Percentiles rank a stretch among this genome's conserved stretches.
These are phyloP conservation scores for Hypholoma sublateritium DNA, from an alignment of 768 basidiomycete species.

Conservation along the genomic window DNA sequence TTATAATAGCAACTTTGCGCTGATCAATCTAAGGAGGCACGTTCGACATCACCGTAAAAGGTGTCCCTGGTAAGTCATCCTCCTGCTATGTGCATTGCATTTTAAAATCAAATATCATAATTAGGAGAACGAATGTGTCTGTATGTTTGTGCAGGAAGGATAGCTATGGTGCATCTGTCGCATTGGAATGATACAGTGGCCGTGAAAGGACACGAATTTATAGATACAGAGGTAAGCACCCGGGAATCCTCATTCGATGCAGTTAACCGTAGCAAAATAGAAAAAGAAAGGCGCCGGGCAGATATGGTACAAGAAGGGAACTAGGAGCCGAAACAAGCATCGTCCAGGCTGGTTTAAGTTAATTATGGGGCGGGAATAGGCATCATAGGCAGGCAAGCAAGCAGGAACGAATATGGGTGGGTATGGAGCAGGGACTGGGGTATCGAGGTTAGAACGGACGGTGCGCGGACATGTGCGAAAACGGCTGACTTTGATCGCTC, in stretches of 20 bases:
- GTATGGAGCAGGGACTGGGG: constrained; percentile 17
- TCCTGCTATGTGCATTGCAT: too few relatives aligned
- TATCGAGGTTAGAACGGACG: constrained; percentile 14
- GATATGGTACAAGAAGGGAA: constrained; percentile 2
- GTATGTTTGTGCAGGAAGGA: too few relatives aligned
- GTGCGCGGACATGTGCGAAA: background rate
- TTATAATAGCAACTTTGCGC: too few relatives aligned
- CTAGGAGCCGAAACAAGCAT: constrained; percentile 4
- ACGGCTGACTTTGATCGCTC: constrained; percentile 13
- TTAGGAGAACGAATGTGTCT: background rate
- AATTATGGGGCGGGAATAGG: constrained; percentile 6
- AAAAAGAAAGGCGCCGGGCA: background rate
- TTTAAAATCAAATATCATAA: too few relatives aligned
- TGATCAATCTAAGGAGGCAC: too few relatives aligned
- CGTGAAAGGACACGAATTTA: background rate
- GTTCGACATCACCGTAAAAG: too few relatives aligned
- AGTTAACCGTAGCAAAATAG: constrained; percentile 4
- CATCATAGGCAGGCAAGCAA: background rate
- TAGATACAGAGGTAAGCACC: constrained; percentile 5
- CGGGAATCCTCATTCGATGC: background rate
- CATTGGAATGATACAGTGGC: background rate
- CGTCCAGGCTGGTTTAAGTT: constrained; percentile 6
- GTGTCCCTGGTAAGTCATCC: too few relatives aligned
- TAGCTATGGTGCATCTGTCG: background rate
- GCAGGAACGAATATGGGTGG: constrained; percentile 1